Base-by-base conservation (phyloP, 2,329 filamentous ascomycete genomes). In the Fusarium sp. region DNA sequence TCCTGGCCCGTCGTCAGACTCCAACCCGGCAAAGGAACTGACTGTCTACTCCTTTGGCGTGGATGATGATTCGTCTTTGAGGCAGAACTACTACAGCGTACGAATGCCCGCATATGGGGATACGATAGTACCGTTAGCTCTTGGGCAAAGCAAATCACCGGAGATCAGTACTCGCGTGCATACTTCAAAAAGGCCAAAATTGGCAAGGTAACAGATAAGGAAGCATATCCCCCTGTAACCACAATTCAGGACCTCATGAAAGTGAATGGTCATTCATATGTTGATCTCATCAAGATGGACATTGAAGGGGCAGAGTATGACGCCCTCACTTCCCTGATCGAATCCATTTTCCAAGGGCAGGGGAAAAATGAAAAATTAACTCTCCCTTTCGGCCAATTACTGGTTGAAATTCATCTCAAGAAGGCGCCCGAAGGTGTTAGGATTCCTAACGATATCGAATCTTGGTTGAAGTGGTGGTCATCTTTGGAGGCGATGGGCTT, bases 91-190 rank as follows among this genome's bases (percentile, higher is more conserved):
- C 31, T 56, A 1, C 43, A 49, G 15, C 53, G 53, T 9, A 56
- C 53, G 3, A 56, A 56, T 31, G 53, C 53, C 20, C 53, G 53
- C 3, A 56, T 56, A 29, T 56, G 53, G 53, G 53, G 43, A 24
- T 56, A 56, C 2, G 53, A 56, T 20, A 46, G 43, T 4, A 28
- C 9, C 0, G 53, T 56, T 35, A 46, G 37, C 21, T 13, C 21
- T 2, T 56, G 53, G 53, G 53, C 53, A 5, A 26, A 38, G 20
- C 31, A 56, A 23, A 21, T 56, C 16, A 23, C 43, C 2, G 53
- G 37, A 7, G 49, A 37, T n/a, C 47, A 50, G 15, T 56, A 46
- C 31, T 35, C 53, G 16, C 31, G 53, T 13, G 53, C 53, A 15
- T 50, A 16, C 1, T 56, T 56, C 3, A 26, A 50, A 16, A 56